Percentiles rank a stretch among this genome's conserved stretches.
Conservation (phyloP, 169 alveolate species). For the Plasmodium reichenowi region DNA sequence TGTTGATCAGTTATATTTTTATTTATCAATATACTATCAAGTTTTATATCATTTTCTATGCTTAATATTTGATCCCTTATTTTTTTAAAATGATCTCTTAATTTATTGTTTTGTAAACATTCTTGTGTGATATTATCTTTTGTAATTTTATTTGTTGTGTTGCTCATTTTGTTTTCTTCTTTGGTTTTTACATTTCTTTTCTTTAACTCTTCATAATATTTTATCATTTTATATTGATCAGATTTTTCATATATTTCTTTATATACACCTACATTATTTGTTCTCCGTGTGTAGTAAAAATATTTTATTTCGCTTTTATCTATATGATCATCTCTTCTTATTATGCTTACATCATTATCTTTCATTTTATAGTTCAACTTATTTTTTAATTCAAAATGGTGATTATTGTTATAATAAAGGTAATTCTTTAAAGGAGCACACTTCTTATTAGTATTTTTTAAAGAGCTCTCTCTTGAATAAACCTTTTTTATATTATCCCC, state of each 20-base stretch:
- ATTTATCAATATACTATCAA: no score
- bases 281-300: conserved; percentile 26
- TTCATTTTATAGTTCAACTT: not conserved
- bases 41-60: no score
- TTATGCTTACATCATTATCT: not conserved
- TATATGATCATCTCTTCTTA: not conserved
- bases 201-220: conserved; percentile 30
- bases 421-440: not conserved
- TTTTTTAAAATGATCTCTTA: conserved; percentile 8
- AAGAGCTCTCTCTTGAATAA: not conserved
- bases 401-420: not conserved
- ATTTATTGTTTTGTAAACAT: conserved; percentile 6
- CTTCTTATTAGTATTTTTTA: not conserved
- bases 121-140: not conserved
- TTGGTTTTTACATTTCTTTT: not conserved
- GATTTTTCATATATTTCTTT: conserved; percentile 73
- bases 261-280: conserved; percentile 38
- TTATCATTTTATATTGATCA: conserved; percentile 19
- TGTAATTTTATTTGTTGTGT: not conserved
- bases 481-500: no score
- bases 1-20: no score
- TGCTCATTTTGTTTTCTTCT: not conserved
- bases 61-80: no score
- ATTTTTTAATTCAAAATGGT: not conserved
- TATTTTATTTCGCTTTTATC: conserved; percentile 25